These are phyloP conservation scores for Corchorus olitorius DNA, from an alignment of 345 rosid genomes.

Conservation along the genomic window DNA sequence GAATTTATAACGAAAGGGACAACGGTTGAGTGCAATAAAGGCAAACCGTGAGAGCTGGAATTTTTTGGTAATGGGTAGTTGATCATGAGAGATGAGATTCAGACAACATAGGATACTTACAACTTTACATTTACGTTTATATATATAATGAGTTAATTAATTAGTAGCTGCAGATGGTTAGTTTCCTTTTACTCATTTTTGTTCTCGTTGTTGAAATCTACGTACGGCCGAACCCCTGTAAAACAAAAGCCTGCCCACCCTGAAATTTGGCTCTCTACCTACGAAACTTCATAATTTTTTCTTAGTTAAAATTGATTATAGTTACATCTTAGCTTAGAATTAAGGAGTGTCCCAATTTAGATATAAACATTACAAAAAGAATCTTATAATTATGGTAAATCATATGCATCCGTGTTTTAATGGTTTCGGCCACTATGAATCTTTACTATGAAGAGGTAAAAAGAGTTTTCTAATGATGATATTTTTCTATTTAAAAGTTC, in stretches of 20 bases:
- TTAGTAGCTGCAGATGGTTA: not conserved
- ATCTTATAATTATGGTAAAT: too few relatives aligned
- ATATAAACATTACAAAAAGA: too few relatives aligned
- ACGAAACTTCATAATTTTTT: not conserved
- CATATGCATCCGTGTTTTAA: too few relatives aligned
- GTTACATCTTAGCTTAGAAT: not conserved
- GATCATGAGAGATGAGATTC: not conserved
- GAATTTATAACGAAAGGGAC: not conserved
- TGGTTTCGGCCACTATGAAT: too few relatives aligned
- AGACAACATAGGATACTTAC: not conserved
- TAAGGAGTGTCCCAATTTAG: not conserved
- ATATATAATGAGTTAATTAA: not conserved
- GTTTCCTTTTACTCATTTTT: not conserved
- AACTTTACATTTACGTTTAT: not conserved
- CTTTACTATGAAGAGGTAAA: too few relatives aligned
- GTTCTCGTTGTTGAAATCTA: not conserved
- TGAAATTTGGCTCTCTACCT: not conserved
- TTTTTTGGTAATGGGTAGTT: constrained; percentile 28
- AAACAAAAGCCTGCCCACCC: not conserved
- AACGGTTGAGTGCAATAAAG: constrained; percentile 22
- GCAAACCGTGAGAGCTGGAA: constrained; percentile 18
- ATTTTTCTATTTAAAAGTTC: too few relatives aligned
- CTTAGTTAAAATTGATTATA: not conserved
- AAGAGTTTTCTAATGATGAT: too few relatives aligned
- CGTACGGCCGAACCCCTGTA: not conserved